A percentile compares a stretch with the other conserved stretches of the same genome.
Conservation (phyloP, 1,284 basidiomycete species). For the Ganoderma sinense region DNA sequence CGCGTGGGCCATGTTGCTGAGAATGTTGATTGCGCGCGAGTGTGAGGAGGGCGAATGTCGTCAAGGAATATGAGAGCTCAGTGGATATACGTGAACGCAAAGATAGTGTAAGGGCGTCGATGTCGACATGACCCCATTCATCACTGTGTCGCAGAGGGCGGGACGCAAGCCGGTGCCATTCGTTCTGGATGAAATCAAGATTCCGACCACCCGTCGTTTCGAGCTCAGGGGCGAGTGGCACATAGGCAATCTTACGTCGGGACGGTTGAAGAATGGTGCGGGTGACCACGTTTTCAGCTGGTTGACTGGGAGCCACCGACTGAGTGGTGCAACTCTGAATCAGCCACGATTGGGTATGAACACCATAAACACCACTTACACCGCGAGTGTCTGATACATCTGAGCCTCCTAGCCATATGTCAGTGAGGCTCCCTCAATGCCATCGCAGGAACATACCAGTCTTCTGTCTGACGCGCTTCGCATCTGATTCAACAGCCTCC, state of each 20-base stretch:
- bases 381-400: constrained; percentile 38
- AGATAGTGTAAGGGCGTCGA: constrained; percentile 90
- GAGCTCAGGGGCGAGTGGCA: constrained; percentile 81
- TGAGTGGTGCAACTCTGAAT: constrained; percentile 6
- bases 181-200: constrained; percentile 72
- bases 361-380: constrained; percentile 30
- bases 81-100: constrained; percentile 85
- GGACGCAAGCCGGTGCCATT: constrained; percentile 58
- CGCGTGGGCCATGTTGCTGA: constrained; percentile 17
- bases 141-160: constrained; percentile 73
- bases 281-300: constrained; percentile 20
- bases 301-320: constrained; percentile 31
- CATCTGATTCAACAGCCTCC: constrained; percentile 63
- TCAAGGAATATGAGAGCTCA: constrained; percentile 91
- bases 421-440: constrained; percentile 8
- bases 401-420: constrained; percentile 28
- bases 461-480: constrained; percentile 73
- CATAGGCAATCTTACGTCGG: constrained; percentile 91
- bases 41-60: constrained; percentile 87
- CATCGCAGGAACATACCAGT: constrained; percentile 55
- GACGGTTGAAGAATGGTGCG: constrained; percentile 39
- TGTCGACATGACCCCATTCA: constrained; percentile 88
- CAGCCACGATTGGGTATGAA: constrained; percentile 4
- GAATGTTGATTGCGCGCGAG: constrained; percentile 66
- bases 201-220: constrained; percentile 90